These are phyloP conservation scores for Monilinia vaccinii-corymbosi DNA, from an alignment of 2,329 filamentous ascomycete species.

Conservation along the genomic window DNA sequence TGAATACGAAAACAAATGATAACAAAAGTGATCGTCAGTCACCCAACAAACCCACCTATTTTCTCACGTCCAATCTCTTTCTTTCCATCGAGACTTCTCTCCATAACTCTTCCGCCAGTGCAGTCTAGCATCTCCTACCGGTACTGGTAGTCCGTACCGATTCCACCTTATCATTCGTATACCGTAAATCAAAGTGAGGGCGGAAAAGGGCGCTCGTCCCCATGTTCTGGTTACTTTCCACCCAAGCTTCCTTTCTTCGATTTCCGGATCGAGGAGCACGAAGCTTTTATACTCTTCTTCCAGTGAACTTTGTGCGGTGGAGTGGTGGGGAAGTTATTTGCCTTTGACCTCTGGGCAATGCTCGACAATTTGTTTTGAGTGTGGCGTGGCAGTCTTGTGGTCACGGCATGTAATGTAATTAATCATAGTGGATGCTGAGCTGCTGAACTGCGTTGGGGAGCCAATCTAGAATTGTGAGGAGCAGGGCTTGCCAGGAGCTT, in stretches of 20 bases:
- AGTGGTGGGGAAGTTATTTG: too few species aligned
- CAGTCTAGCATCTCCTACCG: neutral
- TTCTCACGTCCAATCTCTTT: too few species aligned
- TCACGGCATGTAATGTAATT: too few species aligned
- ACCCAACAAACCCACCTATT: neutral
- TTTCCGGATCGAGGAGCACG: neutral
- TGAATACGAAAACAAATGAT: fast-evolving
- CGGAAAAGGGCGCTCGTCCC: neutral
- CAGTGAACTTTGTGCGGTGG: neutral
- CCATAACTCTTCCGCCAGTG: too few species aligned
- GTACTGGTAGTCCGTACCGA: neutral
- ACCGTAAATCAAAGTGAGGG: neutral
- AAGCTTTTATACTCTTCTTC: neutral
- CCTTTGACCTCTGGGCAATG: too few species aligned
- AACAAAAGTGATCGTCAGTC: neutral
- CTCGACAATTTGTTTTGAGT: neutral
- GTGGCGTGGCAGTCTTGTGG: neutral
- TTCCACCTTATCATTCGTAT: neutral
- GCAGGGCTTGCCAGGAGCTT: too few species aligned
- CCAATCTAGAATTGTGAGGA: too few species aligned
- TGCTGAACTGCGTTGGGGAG: too few species aligned
- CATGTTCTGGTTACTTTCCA: too few species aligned
- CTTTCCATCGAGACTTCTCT: too few species aligned
- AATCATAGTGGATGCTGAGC: too few species aligned
- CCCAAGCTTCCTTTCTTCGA: neutral